These are phyloP conservation scores for Vanderwaltozyma yarrowii DNA, from an alignment of 805 yeast genomes.

Conservation along the genomic window DNA sequence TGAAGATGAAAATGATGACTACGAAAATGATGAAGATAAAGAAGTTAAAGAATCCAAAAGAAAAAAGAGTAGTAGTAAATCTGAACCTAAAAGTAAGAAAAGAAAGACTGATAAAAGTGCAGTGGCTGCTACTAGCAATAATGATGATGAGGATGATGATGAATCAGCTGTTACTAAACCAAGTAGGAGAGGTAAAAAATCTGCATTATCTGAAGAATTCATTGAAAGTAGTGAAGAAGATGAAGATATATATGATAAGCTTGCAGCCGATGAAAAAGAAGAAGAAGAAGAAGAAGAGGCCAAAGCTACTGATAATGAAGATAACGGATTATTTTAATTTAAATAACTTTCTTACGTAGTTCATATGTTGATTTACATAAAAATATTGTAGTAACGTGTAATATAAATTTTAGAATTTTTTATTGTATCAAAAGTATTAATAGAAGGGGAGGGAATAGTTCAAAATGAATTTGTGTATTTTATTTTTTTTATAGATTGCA, in stretches of 20 bases:
- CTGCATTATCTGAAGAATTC: constrained; percentile 29
- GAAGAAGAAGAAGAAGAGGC: constrained; percentile 17
- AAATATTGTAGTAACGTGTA: not conserved
- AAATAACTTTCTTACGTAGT: too few species aligned
- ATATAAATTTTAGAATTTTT: not conserved
- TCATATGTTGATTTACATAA: too few species aligned
- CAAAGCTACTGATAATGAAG: constrained; percentile 6
- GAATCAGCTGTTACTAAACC: constrained; percentile 18
- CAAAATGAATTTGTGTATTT: too few species aligned
- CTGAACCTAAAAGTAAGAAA: constrained; percentile 21
- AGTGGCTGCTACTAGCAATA: too few species aligned
- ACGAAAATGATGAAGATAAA: constrained; percentile 21
- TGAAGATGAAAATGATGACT: constrained; percentile 30
- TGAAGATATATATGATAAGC: constrained; percentile 10
- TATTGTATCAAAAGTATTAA: too few species aligned
- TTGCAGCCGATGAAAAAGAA: constrained; percentile 6
- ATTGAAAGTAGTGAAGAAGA: constrained; percentile 38
- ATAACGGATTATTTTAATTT: constrained; percentile 13
- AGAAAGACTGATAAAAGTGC: constrained; percentile 34
- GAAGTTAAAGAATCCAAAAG: constrained; percentile 23
- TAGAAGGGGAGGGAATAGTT: too few species aligned
- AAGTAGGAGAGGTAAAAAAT: constrained; percentile 17
- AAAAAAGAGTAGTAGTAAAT: constrained; percentile 10
- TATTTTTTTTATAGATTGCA: too few species aligned
- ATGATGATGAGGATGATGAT: constrained; percentile 16